Evolutionary conservation across 805 yeast species (phyloP).

Genomic region (Scheffersomyces lignosus): DNA sequence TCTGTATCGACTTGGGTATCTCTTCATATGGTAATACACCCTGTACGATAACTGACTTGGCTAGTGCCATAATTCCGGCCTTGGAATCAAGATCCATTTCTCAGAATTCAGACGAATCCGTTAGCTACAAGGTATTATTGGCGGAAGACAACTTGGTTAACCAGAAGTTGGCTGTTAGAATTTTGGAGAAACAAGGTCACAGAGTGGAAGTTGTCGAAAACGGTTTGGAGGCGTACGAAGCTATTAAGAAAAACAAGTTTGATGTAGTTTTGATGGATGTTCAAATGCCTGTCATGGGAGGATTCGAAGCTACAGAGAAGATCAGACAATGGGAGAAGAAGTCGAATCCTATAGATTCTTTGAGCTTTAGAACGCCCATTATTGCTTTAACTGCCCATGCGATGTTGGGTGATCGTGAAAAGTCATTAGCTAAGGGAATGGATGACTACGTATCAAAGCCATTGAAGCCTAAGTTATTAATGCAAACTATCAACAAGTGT

Average conservation of each 20-base stretch:
- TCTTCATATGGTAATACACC: constrained; percentile 89
- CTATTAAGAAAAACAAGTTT: constrained; percentile 62
- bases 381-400: constrained; percentile 93
- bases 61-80: constrained; percentile 82
- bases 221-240: constrained; percentile 80
- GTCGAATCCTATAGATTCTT: constrained; percentile 66
- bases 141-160: constrained; percentile 89
- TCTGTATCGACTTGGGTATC: constrained; percentile 82
- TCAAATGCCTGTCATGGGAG: constrained; percentile 96
- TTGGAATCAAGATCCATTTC: constrained; percentile 80
- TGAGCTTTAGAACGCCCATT: constrained; percentile 77
- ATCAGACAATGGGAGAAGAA: constrained; percentile 88
- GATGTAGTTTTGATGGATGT: constrained; percentile 91
- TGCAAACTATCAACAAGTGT: constrained; percentile 84
- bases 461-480: constrained; percentile 74
- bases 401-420: constrained; percentile 89
- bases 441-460: constrained; percentile 90
- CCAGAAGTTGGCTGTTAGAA: constrained; percentile 83
- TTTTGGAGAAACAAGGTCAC: constrained; percentile 84
- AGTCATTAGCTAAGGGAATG: constrained; percentile 86
- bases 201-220: constrained; percentile 82
- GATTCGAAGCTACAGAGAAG: constrained; percentile 85
- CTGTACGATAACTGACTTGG: constrained; percentile 76
- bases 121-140: constrained; percentile 68
- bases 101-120: constrained; percentile 74